Percentiles rank a stretch among this genome's conserved stretches.
Evolutionary conservation across 2,329 filamentous ascomycete genomes (phyloP).

Genomic region (Alternaria brassicicola): DNA sequence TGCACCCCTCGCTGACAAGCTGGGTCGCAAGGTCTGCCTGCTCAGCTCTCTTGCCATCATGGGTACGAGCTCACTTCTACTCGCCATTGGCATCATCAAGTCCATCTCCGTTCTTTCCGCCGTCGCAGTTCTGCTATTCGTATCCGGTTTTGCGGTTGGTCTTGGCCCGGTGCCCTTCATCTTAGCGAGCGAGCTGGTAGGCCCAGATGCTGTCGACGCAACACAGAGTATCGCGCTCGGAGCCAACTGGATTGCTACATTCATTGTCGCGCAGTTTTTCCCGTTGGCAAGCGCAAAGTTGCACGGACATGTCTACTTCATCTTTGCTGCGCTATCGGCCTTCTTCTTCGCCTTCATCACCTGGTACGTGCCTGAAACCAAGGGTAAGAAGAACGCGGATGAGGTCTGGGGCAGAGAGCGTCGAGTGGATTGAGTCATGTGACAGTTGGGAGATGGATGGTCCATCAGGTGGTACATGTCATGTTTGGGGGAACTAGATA

Average conservation of each 20-base stretch:
- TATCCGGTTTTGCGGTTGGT: conserved; percentile 86
- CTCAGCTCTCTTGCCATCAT: conserved; percentile 84
- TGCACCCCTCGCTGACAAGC: conserved; percentile 82
- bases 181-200: conserved; percentile 87
- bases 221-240: conserved; percentile 87
- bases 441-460: neutral
- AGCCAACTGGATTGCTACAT: conserved; percentile 89
- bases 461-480: neutral
- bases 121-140: conserved; percentile 81
- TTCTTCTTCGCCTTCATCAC: conserved; percentile 74
- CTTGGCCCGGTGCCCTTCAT: conserved; percentile 96
- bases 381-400: conserved; percentile 79
- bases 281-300: conserved; percentile 80
- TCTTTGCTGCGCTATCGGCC: conserved; percentile 79
- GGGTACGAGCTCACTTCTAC: conserved; percentile 74
- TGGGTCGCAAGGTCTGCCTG: conserved; percentile 86
- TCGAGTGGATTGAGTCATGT: conserved; percentile 36
- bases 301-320: conserved; percentile 86
- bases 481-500: neutral
- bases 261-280: conserved; percentile 93
- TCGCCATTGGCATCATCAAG: conserved; percentile 81
- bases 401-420: conserved; percentile 83
- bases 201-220: conserved; percentile 86
- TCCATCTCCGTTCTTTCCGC: conserved; percentile 77
- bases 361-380: conserved; percentile 82